Conservation (phyloP, 768 basidiomycete species). For the Baorangia bicolor region DNA sequence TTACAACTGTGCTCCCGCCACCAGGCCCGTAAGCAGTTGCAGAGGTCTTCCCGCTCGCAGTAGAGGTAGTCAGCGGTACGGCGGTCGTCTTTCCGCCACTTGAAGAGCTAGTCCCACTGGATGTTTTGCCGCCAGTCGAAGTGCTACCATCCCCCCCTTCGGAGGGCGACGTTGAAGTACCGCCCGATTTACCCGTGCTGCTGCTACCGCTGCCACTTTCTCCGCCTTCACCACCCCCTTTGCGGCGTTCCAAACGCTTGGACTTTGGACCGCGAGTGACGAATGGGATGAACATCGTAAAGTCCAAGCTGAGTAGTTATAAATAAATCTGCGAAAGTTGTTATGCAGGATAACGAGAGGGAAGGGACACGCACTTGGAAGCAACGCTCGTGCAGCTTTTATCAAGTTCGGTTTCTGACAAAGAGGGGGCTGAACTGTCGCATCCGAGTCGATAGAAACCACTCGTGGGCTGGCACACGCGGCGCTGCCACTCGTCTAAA, state of each 20-base stretch:
- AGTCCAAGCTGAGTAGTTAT: background rate
- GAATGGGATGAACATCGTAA: conserved; percentile 24
- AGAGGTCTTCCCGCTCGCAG: conserved; percentile 24
- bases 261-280: conserved; percentile 1
- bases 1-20: conserved; percentile 32
- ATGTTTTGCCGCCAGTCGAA: background rate
- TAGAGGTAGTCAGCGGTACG: conserved; percentile 21
- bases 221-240: conserved; percentile 34
- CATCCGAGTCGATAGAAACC: no score
- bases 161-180: conserved; percentile 5
- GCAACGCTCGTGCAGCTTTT: background rate
- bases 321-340: background rate
- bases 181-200: conserved; percentile 11
- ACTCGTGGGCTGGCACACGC: no score
- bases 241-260: conserved; percentile 24
- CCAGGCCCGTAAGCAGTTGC: conserved; percentile 36
- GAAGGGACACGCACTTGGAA: background rate
- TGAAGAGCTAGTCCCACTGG: conserved; percentile 5
- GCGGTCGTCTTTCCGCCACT: conserved; percentile 6
- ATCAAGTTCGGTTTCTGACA: background rate
- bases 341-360: background rate
- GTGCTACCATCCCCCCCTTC: background rate
- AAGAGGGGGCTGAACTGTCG: background rate
- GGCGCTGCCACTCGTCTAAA: no score
- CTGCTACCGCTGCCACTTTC: conserved; percentile 16